Base-by-base conservation (phyloP, 2,329 filamentous ascomycete genomes). In the Sarocladium kiliense region DNA sequence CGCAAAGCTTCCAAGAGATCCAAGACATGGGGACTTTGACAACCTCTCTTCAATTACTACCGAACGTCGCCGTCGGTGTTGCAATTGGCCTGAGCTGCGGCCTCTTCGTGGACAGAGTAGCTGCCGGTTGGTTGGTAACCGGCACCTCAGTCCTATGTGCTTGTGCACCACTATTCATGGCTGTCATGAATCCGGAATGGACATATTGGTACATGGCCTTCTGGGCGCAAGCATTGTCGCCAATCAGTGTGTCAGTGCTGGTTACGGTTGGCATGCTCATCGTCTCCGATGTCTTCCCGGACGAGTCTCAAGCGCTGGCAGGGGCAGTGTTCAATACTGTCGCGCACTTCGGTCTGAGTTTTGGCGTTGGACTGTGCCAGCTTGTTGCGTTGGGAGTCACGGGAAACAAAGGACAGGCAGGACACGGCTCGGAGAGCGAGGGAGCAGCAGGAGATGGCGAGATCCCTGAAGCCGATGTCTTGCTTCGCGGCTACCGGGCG, bases 71-170 rank as follows among this genome's bases (percentile, higher is more conserved):
- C 9, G 26, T 32, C 3, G 44, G 25, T 12, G 78, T 85, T 1
- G 79, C 81, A 5, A 82, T 85, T 55, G 80, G 81, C 30, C 80
- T 85, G 56, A 82, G 80, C n/a, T 80, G 84, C 2, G 82, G 82
- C 14, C 61, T 85, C 25, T 82, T 80, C 57, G 69, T 83, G 62
- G 23, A 49, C 26, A 27, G n/a, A 18, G 44, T 49, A 7, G 7
- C 44, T 3, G 44, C 44, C 5, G 44, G 44, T 10, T 49, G 44
- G 44, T 25, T 49, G 3, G 25, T 49, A 3, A 49, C 44, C 6
- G 26, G 25, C 44, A 49, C 44, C 26, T 49, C 44, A 3, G 30
- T 49, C 44, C 25, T 49, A 10, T 49, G 44, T n/a, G 23, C 44
- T 11, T 49, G 44, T 19, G 44, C 44, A n/a, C 44, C 44, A 10